Evolutionary conservation across 768 basidiomycete genomes (phyloP).

Genomic region (Glaciozyma martinii): DNA sequence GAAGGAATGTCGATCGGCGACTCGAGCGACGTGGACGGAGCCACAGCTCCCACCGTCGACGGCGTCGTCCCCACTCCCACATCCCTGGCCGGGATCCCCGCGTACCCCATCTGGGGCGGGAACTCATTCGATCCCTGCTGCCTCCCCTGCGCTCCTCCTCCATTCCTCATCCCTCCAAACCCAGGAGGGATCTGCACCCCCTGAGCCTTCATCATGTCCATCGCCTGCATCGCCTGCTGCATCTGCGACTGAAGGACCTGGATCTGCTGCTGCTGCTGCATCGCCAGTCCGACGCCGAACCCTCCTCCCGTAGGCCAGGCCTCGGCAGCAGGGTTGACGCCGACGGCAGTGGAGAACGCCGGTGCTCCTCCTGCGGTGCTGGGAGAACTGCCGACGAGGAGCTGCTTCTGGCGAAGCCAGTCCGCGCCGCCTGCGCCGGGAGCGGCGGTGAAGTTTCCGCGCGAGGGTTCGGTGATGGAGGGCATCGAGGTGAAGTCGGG

Average conservation of each 20-base stretch:
- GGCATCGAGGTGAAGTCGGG: conserved; percentile 11
- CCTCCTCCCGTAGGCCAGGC: not conserved
- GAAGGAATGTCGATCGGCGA: conserved; percentile 74
- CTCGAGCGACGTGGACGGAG: conserved; percentile 24
- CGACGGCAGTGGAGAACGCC: conserved; percentile 9
- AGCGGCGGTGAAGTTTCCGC: conserved; percentile 20
- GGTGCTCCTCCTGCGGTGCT: not conserved
- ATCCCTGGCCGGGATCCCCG: not conserved
- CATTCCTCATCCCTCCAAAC: not conserved
- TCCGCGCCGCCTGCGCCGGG: conserved; percentile 16
- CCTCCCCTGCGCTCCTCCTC: conserved; percentile 31
- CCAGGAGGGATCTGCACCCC: not conserved
- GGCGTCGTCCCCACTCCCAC: conserved; percentile 21
- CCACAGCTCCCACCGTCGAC: conserved; percentile 39
- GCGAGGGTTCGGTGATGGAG: conserved; percentile 1
- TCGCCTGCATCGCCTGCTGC: conserved; percentile 22
- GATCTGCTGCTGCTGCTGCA: conserved; percentile 31
- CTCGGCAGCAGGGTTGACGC: not conserved
- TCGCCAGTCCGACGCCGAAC: conserved; percentile 3
- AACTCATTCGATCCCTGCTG: no score
- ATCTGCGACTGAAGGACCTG: conserved; percentile 30
- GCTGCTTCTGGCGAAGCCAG: conserved; percentile 27
- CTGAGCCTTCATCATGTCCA: conserved; percentile 22
- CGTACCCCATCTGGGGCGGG: not conserved
- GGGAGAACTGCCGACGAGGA: conserved; percentile 9